Base-by-base conservation (phyloP, 208 protist genomes). In the Trypanosoma lewisi region DNA sequence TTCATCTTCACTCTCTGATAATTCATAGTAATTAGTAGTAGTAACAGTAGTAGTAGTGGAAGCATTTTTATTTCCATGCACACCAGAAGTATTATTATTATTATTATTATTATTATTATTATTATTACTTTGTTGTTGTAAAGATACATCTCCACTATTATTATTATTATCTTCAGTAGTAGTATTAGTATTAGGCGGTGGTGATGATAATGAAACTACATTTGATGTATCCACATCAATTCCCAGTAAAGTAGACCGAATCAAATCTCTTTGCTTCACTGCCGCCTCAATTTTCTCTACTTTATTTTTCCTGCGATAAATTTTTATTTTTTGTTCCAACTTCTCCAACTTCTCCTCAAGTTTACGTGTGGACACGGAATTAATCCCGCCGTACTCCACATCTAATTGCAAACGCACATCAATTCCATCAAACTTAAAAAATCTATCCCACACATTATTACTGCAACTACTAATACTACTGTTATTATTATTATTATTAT, bases 321-420 rank as follows among this genome's bases (percentile, higher is more conserved):
- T 95, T 50, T 91, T 90, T 21, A 95, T 47, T 61, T 95, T 95
- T 52, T 95, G 89, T 65, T 95, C 83, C 21, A 95, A 75, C 60
- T 93, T 91, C 57, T 95, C 89, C 55, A 95, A 91, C 65, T 93
- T 76, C 66, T 95, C 85, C 54, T 92, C 89, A 53, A 95, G 66
- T 62, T 91, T 92, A 3, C 85, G 67, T 33, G 80, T 81, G 9
- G 81, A 89, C 28, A 75, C 77, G 4, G 85, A 83, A 50, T 67
- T 80, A 0, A 81, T 61, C 2, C 80, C 80, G 50, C 75, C 75
- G 52, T 85, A 67, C 53, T 87, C 75, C 67, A 91, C 85, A 28
- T 93, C 83, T 12, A 95, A 63, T 41, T 92, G 77, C 53, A 91
- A 57, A 9, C 77, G 70, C 17, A 91, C 80, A 34, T 87, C 84